Base-by-base conservation (phyloP, 805 yeast species). In the Candida insectalens region DNA sequence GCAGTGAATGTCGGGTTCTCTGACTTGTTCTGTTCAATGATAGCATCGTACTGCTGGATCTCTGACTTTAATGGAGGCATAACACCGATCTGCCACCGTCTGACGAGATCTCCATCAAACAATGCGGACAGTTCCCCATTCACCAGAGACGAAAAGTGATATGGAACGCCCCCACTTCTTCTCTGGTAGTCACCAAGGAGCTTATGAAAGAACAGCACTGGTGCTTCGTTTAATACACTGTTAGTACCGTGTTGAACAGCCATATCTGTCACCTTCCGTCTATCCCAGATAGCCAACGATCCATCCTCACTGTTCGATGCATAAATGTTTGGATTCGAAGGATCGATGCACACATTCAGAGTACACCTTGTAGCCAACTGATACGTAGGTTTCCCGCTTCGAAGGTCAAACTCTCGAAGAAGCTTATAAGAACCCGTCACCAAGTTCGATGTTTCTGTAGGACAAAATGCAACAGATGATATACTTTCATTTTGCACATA, bases 291-390 rank as follows among this genome's bases (percentile, higher is more conserved):
- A 0, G 89, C 78, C 32, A 87, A 58, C 0, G 92, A 72, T 2
- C 95, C 95, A 47, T 83, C 89, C 45, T 87, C 95, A 33, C 83
- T 74, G 41, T 72, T 72, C 0, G 94, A 77, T 13, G 84, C 74
- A 53, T 88, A 83, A 40, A 71, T 65, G 53, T 72, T 68, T 9
- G 67, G 67, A 47, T 77, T 74, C 48, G 74, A 74, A 3, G 82
- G 89, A 49, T 83, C 88, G 20, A 77, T 62, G 6, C 71, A 65
- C 30, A 88, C 65, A 14, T 81, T 81, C 45, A 73, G 65, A 0
- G 87, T 74, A 38, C 83, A 71, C 45, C 78, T 73, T 1, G 94
- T 80, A 2, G 88, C 80, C 47, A 82, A 66, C 51, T 83, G 95
- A 47, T 71, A 77, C 1, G 68, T 67, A 0, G 88, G 83, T 19